Conservation (phyloP, 495 filamentous ascomycete species). For the Chaetomium cochliodes region DNA sequence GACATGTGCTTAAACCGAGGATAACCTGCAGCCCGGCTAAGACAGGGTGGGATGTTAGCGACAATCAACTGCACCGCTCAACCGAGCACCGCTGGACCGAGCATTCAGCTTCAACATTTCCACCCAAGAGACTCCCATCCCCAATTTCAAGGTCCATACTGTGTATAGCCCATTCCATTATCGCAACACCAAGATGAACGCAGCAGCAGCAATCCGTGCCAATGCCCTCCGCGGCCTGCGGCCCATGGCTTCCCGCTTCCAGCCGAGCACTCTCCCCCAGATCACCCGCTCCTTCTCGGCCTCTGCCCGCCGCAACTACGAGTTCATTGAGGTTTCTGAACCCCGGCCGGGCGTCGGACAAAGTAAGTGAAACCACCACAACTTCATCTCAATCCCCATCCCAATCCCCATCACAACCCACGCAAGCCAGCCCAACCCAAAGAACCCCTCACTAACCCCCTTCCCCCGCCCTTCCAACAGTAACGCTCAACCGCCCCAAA, state of each 20-base stretch:
- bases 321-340: conserved; percentile 74
- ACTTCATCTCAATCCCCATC: neutral
- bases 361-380: conserved; percentile 52
- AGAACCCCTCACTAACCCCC: conserved; percentile 8
- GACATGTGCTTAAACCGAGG: conserved; percentile 30
- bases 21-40: conserved; percentile 29
- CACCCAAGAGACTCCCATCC: neutral
- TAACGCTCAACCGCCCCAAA: conserved; percentile 93
- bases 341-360: conserved; percentile 87
- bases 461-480: conserved; percentile 44
- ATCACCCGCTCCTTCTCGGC: conserved; percentile 56
- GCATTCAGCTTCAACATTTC: neutral
- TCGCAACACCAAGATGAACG: conserved; percentile 20
- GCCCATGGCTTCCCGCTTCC: conserved; percentile 59
- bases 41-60: neutral
- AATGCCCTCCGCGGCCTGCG: conserved; percentile 57
- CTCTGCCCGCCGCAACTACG: conserved; percentile 59
- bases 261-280: conserved; percentile 48
- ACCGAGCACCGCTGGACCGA: conserved; percentile 10
- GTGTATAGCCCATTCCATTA: neutral
- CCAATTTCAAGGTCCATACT: neutral
- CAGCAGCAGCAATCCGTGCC: conserved; percentile 40
- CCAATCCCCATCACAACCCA: too few species aligned
- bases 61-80: neutral
- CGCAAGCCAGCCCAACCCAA: too few species aligned